Base-by-base conservation (phyloP, 192 early-diverging fungal genomes). In the Geranomyces michiganensis region DNA sequence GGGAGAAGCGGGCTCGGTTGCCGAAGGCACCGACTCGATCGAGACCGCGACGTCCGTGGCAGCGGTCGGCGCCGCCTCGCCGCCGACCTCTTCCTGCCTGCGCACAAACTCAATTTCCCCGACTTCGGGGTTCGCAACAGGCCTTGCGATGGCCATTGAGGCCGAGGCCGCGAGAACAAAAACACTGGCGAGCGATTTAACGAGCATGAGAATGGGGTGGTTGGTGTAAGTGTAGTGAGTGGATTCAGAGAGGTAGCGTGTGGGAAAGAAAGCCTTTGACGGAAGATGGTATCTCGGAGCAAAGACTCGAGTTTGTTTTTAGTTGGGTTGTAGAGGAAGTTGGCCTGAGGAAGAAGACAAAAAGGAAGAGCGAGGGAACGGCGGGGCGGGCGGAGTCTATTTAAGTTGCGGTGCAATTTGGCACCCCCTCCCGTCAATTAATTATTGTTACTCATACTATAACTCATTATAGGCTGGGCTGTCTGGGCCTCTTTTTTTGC, bases 91-190 rank as follows among this genome's bases (percentile, higher is more conserved):
- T 17, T 53, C 51, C 51, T 53, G 51, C 51, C 51, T 53, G 51
- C 26, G 51, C 51, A 24, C 15, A 17, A 53, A 41, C 36, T 41
- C 27, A 29, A 31, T 4, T 26, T 60, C 27, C 6, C 22, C 31
- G 58, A 8, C 58, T 19, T 19, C 58, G 27, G 31, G 58, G 5
- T 19, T 29, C 58, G 22, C 58, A 27, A 60, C 31, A 32, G 58
- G 62, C 41, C 62, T 19, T 17, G 13, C 41, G n/a, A 29, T 7
- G 41, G 29, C 36, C 8, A 17, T 4, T 17, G 62, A 21, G 32
- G 62, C 62, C 13, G 62, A 64, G 21, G 62, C 32, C 17, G 43
- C 62, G 9, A 64, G 62, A 3, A 64, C 33, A 36, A 64, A 45
- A 1, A 45, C 6, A 41, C n/a, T 41, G 2, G 62, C 41, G n/a